Conservation (phyloP, 306 rosid species). For the Lathyrus oleraceus region DNA sequence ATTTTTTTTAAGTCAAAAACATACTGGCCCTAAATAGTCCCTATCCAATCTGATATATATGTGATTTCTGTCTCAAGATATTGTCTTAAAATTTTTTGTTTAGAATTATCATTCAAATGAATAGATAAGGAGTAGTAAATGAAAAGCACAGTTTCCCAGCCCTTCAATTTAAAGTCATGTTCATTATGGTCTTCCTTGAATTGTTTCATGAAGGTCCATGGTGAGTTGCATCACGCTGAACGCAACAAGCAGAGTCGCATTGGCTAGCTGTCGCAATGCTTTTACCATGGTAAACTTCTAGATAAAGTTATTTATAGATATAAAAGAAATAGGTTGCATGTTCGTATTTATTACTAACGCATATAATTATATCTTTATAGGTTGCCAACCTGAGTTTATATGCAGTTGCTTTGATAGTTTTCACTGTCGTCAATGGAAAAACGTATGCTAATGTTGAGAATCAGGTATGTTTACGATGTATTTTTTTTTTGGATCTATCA, state of each 20-base stretch:
- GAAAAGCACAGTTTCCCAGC: conserved; percentile 16
- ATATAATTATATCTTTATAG: conserved; percentile 42
- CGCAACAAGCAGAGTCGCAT: conserved; percentile 85
- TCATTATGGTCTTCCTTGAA: conserved; percentile 8
- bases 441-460: conserved; percentile 58
- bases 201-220: conserved; percentile 77
- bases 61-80: too few relatives aligned
- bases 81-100: too few relatives aligned
- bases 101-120: too few relatives aligned
- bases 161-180: conserved; percentile 21
- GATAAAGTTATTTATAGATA: conserved; percentile 21
- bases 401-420: conserved; percentile 71
- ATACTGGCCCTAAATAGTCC: too few relatives aligned
- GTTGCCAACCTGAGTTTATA: conserved; percentile 89
- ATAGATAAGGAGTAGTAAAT: not conserved
- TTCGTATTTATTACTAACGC: conserved; percentile 20
- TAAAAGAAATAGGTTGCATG: not conserved
- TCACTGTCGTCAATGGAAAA: conserved; percentile 48
- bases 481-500: conserved; percentile 27
- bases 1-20: too few relatives aligned
- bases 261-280: conserved; percentile 96
- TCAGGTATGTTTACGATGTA: conserved; percentile 53
- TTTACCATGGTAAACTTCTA: conserved; percentile 73
- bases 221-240: conserved; percentile 86
- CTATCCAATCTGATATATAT: too few relatives aligned